A percentile compares a stretch with the other conserved stretches of the same genome.
Evolutionary conservation across 345 rosid species (phyloP).

Genomic region (Melaleuca quinquenervia): DNA sequence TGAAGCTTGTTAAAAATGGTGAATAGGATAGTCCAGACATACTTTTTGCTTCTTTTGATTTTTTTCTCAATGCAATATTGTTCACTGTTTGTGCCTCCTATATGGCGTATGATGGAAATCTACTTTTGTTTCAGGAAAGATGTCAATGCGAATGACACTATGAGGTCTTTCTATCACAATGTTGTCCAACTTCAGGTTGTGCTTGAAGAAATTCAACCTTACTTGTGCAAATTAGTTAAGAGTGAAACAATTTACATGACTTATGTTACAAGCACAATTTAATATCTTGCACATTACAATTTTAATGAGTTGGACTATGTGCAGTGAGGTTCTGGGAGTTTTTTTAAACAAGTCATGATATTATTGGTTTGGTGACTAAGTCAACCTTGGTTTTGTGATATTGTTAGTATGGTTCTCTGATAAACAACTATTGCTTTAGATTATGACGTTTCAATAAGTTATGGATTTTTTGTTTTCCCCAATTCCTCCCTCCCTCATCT

Average conservation of each 20-base stretch:
- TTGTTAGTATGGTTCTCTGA: neutral
- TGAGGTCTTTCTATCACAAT: constrained; percentile 58
- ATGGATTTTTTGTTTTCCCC: neutral
- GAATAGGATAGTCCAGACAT: neutral
- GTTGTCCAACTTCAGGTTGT: constrained; percentile 72
- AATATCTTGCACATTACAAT: neutral
- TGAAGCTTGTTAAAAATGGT: neutral
- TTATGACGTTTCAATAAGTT: neutral
- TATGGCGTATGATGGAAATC: neutral
- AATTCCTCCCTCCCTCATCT: neutral
- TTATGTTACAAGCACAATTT: neutral
- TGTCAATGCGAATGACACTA: constrained; percentile 48
- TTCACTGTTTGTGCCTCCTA: neutral
- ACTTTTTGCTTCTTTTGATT: neutral
- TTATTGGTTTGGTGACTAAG: neutral
- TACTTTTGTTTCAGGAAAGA: constrained; percentile 50
- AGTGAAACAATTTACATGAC: neutral
- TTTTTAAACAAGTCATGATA: neutral
- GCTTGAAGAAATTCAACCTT: neutral
- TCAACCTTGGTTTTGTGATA: neutral
- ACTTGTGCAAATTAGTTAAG: neutral
- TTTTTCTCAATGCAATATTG: neutral
- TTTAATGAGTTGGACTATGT: neutral
- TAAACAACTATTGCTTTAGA: neutral
- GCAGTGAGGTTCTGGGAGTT: neutral